Percentiles rank a stretch among this genome's conserved stretches.
These are phyloP conservation scores for Chlorella sp. DNA, from an alignment of 139 green algal species.

Conservation along the genomic window DNA sequence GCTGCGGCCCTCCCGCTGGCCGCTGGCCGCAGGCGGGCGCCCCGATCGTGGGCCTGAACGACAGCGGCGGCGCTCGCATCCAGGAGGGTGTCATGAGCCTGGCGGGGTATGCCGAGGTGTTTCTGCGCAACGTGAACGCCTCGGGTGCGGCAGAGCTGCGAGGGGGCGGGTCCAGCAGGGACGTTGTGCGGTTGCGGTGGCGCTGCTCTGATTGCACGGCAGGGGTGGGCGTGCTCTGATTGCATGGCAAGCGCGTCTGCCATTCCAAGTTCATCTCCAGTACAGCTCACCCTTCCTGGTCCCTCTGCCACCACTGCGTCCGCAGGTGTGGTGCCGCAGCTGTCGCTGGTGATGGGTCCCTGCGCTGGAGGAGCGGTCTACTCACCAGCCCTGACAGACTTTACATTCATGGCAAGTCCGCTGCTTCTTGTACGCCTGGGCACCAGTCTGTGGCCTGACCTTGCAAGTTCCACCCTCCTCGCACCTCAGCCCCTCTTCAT, in stretches of 20 bases:
- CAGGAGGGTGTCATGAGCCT: slow-evolving; percentile 76
- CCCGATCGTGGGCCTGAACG: slow-evolving; percentile 74
- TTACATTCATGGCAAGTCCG: slow-evolving; percentile 69
- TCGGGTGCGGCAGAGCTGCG: slow-evolving; percentile 38
- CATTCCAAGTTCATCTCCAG: no score
- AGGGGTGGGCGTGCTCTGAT: background rate
- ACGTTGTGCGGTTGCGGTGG: no score
- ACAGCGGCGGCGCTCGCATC: slow-evolving; percentile 75
- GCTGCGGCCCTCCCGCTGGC: no score
- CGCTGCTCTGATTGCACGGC: no score
- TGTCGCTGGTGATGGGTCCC: slow-evolving; percentile 77
- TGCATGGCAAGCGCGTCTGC: no score
- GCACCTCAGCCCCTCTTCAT: no score
- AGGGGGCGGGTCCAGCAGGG: no score
- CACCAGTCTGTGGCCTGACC: no score
- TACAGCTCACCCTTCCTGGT: no score
- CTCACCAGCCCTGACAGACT: slow-evolving; percentile 81
- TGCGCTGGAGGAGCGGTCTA: slow-evolving; percentile 80
- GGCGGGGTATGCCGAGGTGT: slow-evolving; percentile 71
- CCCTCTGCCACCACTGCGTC: background rate
- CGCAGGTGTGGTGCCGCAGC: slow-evolving; percentile 68
- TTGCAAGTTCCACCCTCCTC: no score
- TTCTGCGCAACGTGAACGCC: slow-evolving; percentile 74
- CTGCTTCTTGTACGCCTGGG: background rate
- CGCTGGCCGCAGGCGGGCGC: slow-evolving; percentile 46